Conservation (phyloP, 495 filamentous ascomycete species). For the Penicillium diatomitis region DNA sequence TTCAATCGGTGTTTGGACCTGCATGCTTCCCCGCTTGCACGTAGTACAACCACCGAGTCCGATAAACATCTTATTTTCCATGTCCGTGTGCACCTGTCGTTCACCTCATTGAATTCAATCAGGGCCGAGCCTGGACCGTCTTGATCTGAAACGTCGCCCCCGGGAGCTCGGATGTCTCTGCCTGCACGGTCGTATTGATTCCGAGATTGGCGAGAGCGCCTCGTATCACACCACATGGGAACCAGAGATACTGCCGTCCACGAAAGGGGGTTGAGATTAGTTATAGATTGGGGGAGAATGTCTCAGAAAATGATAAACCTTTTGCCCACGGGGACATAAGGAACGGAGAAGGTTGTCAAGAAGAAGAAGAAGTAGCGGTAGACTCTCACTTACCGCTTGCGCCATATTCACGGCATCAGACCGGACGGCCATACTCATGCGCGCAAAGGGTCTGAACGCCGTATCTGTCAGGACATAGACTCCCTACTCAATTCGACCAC, state of each 20-base stretch:
- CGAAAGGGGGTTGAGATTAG: too few species aligned
- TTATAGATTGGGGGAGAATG: too few species aligned
- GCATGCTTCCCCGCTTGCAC: too few species aligned
- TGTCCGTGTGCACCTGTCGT: too few species aligned
- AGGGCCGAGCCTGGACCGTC: conserved; percentile 54
- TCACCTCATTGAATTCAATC: conserved; percentile 1
- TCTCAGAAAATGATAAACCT: not conserved
- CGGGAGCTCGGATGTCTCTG: conserved; percentile 77
- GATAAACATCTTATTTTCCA: too few species aligned
- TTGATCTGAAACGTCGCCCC: conserved; percentile 95
- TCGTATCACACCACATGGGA: conserved; percentile 84
- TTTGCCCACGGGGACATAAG: not conserved
- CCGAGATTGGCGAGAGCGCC: conserved; percentile 85
- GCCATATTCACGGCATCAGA: conserved; percentile 63
- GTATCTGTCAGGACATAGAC: conserved; percentile 96
- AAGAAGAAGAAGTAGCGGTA: not conserved
- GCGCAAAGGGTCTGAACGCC: conserved; percentile 74
- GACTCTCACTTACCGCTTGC: conserved; percentile 56
- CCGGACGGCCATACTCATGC: conserved; percentile 73
- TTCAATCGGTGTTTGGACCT: too few species aligned
- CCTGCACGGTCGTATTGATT: conserved; percentile 83
- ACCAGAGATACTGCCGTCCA: conserved; percentile 68
- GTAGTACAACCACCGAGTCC: too few species aligned
- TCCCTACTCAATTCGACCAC: conserved; percentile 42
- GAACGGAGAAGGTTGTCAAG: not conserved